Conservation (phyloP, 2,329 filamentous ascomycete genomes). For the Botryotinia calthae region DNA sequence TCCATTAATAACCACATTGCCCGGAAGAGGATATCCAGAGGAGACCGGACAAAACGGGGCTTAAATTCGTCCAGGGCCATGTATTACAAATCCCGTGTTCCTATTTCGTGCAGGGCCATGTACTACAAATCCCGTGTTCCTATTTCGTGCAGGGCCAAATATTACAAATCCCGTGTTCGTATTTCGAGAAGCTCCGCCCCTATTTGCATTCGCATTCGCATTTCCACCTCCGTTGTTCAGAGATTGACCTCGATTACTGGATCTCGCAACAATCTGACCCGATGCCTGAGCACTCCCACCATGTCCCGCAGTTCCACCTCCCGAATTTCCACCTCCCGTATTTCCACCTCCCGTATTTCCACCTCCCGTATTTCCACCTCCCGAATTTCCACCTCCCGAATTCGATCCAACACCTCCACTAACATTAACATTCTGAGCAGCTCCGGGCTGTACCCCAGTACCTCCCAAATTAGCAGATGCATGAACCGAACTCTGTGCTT, state of each 20-base stretch:
- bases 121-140: too few species aligned
- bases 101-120: too few species aligned
- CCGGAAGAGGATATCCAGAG: too few species aligned
- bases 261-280: not conserved
- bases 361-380: too few species aligned
- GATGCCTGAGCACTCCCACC: not conserved
- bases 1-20: not conserved
- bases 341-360: not conserved
- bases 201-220: not conserved
- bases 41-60: fast-evolving
- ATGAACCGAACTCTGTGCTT: fast-evolving
- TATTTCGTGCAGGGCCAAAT: too few species aligned
- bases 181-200: not conserved
- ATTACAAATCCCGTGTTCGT: too few species aligned
- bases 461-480: not conserved
- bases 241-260: not conserved
- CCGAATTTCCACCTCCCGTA: too few species aligned
- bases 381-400: not conserved
- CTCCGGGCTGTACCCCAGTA: not conserved
- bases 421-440: not conserved
- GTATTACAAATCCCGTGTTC: too few species aligned
- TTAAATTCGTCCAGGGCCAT: too few species aligned
- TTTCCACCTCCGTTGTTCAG: not conserved
- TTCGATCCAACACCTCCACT: not conserved
- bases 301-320: not conserved